These are phyloP conservation scores for Tolypocladium sp. DNA, from an alignment of 2,329 filamentous ascomycete genomes.

Conservation along the genomic window DNA sequence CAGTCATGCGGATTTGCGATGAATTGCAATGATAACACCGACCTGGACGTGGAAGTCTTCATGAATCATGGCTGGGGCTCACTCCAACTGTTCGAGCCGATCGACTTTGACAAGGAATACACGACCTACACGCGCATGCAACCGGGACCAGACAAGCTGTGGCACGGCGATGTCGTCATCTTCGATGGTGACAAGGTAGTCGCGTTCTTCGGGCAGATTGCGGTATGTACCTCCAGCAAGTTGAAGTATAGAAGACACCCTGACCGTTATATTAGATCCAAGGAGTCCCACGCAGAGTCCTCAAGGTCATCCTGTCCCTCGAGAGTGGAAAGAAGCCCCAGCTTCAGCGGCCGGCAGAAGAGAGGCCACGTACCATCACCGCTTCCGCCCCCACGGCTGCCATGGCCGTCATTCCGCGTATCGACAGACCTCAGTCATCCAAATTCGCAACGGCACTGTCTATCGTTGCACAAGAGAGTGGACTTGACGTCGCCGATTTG, in stretches of 20 bases:
- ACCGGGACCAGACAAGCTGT: constrained; percentile 30
- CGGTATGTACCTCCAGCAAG: constrained; percentile 56
- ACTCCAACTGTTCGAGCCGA: constrained; percentile 37
- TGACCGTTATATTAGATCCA: neutral
- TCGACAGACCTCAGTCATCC: neutral
- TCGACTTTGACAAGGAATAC: constrained; percentile 37
- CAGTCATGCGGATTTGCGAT: constrained; percentile 39
- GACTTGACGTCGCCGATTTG: neutral
- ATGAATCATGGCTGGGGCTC: constrained; percentile 50
- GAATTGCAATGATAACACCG: constrained; percentile 46
- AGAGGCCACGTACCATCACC: neutral
- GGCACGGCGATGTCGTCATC: constrained; percentile 40
- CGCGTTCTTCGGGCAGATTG: constrained; percentile 26
- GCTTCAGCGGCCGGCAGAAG: neutral
- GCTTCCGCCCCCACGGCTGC: neutral
- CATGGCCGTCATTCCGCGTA: neutral
- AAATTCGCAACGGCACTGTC: neutral
- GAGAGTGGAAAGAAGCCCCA: neutral
- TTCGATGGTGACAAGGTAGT: constrained; percentile 43
- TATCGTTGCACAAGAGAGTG: neutral
- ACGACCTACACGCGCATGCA: constrained; percentile 47
- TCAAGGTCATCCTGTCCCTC: constrained; percentile 2
- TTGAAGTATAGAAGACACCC: constrained; percentile 16
- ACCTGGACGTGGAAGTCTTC: constrained; percentile 43
- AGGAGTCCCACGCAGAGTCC: constrained; percentile 2